phyloP scores from a whole-genome alignment of 768 basidiomycete species.

The Clathrus columnatus region DNA sequence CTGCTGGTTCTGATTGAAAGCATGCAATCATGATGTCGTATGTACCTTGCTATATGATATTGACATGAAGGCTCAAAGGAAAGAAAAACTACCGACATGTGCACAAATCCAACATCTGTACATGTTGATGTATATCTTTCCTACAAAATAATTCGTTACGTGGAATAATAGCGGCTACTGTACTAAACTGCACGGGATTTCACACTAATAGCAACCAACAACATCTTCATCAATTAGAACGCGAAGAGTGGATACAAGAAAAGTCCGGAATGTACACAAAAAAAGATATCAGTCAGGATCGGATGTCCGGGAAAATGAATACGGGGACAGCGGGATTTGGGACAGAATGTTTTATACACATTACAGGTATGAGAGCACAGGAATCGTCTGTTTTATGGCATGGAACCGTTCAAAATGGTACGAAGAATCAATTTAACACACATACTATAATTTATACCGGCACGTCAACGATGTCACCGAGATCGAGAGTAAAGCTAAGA shows the following conservation, averaged over 20 bases:
- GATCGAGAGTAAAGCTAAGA: neutral
- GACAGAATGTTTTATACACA: neutral
- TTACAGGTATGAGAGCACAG: neutral
- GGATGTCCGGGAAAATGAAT: neutral
- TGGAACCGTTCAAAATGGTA: neutral
- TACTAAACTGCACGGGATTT: too few relatives aligned
- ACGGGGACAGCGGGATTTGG: neutral
- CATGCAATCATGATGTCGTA: too few relatives aligned
- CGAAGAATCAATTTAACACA: neutral
- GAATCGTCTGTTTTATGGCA: neutral
- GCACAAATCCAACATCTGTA: too few relatives aligned
- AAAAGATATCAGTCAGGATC: too few relatives aligned
- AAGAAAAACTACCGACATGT: too few relatives aligned
- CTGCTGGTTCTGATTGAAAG: too few relatives aligned
- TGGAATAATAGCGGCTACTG: too few relatives aligned
- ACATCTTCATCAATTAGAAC: neutral
- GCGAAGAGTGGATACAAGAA: neutral
- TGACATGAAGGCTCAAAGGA: too few relatives aligned
- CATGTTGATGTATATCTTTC: too few relatives aligned
- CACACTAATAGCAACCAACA: too few relatives aligned
- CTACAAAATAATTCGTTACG: too few relatives aligned
- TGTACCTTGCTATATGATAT: too few relatives aligned
- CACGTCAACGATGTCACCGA: neutral
- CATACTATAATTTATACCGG: neutral
- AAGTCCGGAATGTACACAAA: neutral